Percentiles rank a stretch among this genome's conserved stretches.
These are phyloP conservation scores for Pontederia paniculata DNA, from an alignment of 176 grass and related monocot genomes.

Conservation along the genomic window DNA sequence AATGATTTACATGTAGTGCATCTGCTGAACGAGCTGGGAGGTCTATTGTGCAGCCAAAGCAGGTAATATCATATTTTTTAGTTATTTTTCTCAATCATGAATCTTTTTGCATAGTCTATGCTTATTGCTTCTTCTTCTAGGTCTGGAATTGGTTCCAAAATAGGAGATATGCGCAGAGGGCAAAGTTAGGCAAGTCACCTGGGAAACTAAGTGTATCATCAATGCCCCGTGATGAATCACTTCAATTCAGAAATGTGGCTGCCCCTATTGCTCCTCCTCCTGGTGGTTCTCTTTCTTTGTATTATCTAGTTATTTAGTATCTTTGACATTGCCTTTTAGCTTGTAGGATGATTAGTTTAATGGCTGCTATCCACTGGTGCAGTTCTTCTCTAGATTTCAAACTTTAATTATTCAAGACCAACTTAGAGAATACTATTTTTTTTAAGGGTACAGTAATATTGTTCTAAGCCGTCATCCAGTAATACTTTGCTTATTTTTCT, in stretches of 20 bases:
- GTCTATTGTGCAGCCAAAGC: slow-evolving; percentile 70
- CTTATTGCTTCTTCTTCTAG: slow-evolving; percentile 24
- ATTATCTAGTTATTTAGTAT: not conserved
- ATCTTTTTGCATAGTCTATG: not conserved
- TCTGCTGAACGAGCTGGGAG: slow-evolving; percentile 62
- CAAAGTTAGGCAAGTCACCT: slow-evolving; percentile 36
- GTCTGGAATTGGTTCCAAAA: slow-evolving; percentile 99
- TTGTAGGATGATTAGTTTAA: not conserved
- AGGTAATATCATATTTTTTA: slow-evolving; percentile 26
- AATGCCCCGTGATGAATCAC: slow-evolving; percentile 17
- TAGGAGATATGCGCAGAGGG: slow-evolving; percentile 80
- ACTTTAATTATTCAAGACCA: too few relatives aligned
- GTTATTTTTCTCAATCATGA: not conserved
- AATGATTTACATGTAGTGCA: slow-evolving; percentile 24
- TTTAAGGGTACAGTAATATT: too few relatives aligned
- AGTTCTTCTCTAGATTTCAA: too few relatives aligned
- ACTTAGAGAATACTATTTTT: too few relatives aligned
- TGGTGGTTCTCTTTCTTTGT: slow-evolving; percentile 34
- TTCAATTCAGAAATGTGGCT: slow-evolving; percentile 18
- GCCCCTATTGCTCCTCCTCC: slow-evolving; percentile 29
- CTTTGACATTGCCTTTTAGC: not conserved
- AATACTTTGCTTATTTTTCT: too few relatives aligned
- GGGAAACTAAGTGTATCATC: slow-evolving; percentile 22
- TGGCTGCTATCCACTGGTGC: too few relatives aligned
- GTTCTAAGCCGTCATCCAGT: too few relatives aligned